Evolutionary conservation across 495 filamentous ascomycete species (phyloP), one percentile per base, ranked within the genome.

Genomic region (Aspergillus conjunctus): DNA sequence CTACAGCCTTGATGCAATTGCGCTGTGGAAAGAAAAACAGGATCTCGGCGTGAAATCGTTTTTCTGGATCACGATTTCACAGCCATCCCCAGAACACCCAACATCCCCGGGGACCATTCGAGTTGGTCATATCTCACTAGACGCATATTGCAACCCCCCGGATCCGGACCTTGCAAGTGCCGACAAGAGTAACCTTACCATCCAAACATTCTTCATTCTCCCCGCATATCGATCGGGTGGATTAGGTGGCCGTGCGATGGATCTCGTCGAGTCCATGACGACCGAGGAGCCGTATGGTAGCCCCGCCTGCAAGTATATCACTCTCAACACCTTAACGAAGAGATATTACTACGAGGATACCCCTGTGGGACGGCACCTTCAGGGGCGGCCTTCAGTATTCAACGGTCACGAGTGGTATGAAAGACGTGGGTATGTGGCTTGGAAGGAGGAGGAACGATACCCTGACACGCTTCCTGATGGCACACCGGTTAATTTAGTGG

Each of bases 401-500:
- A 71, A 69, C 51, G 64, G 64, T 32, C 59, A 73, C 56, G 66
- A 68, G 34, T 73, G 71, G 71, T 73, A 73, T 45, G 71, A 73
- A 58, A 64, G 33, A 20, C 50, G 60, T n/a, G 71, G 69, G 4
- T 73, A 70, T 66, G 65, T 67, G 1, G 58, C 30, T 15, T 73
- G 71, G 71, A 73, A 70, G 65, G 65, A 64, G 43, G 67, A 68
- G 60, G 60, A 60, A 30, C 11, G 62, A 20, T 67, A 67, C 45
- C 55, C 64, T 18, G 59, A 61, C 20, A 61, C 18, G 12, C 33
- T 60, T 22, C 33, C 60, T 11, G 62, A 68, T 60, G 65, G 64
- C 20, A 52, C 51, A 43, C 37, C 50, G 17, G 41, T 70, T 30
- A 18, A 12, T 9, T 45, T 65, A 4, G 45, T 58, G 56, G 68